Base-by-base conservation (phyloP, 257 asterid genomes). In the Solanum chmielewskii region DNA sequence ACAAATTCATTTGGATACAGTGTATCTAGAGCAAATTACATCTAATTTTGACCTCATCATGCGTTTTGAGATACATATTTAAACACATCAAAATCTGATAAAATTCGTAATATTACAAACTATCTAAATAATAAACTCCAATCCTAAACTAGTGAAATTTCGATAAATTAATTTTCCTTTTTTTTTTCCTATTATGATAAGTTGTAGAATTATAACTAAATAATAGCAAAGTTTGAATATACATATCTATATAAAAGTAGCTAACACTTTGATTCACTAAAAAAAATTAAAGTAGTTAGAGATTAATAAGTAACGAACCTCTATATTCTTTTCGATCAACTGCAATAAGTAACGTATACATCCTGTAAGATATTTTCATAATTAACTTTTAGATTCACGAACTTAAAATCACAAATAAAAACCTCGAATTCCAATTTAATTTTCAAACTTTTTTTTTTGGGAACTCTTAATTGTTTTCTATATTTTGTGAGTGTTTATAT, bases 1-100 rank as follows among this genome's bases (percentile, higher is more conserved):
- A 0, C 4, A 1, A 56, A 56, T 56, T 7, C 0, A 1, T 9
- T 56, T 56, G 11, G 4, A 1, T 18, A 56, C 64, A 56, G 1
- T 56, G 11, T 56, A 18, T 0, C n/a, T 56, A 56, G n/a, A 56
- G 20, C 5, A 56, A 56, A 56, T 1, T 56, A 56, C 25, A 56
- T 1, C 4, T 56, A 56, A 56, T 56, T 56, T 56, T 56, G 64
- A 56, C 25, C 0, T 7, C 11, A 42, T 42, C 45, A 56, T 56
- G 0, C 21, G 3, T 56, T 56, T 0, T 1, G 25, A 56, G 5
- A 56, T 56, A 56, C 11, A 20, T 1, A 56, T 56, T 0, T 56
- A 2, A 1, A 20, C 1, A 11, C 11, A 56, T 0, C 4, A 3
- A 20, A 56, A 56, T 56, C 2, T 7, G 11, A 20, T 56, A 56